Base-by-base conservation (phyloP, 192 early-diverging fungal species). In the Backusella parvicylindrica region DNA sequence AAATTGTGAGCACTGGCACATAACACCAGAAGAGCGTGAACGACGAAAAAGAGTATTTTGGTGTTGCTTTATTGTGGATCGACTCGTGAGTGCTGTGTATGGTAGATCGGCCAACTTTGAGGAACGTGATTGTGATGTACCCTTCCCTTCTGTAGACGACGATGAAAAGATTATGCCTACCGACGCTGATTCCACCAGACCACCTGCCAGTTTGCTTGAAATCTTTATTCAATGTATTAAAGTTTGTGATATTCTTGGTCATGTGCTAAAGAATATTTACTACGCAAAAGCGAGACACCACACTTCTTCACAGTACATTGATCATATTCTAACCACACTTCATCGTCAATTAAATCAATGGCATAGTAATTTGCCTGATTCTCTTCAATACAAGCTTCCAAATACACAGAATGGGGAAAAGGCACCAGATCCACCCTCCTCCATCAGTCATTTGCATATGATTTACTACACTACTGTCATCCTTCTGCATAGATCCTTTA, bases 1-100 rank as follows among this genome's bases (percentile, higher is more conserved):
- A 28, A 89, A 92, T 73, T 85, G 82, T n/a, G 77, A 85, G 7
- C 84, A 86, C 32, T 88, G 87, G 87, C 83, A 84, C 76, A 37
- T 87, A n/a, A 73, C 83, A 36, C 79, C 77, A 12, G 72, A 83
- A 21, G 91, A 94, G 60, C 75, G 79, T 4, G 90, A 93, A 76
- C 75, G 87, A 49, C 74, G 93, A 36, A 89, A 88, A 60, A 86
- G 92, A 40, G 87, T 91, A 0, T 94, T 91, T 88, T 94, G 93
- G 93, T 81, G 87, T 30, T 91, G 89, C 75, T 92, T 90, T 63
- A 79, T 93, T 11, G 80, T 89, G 65, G 93, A 94, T 78, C 84
- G 91, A 41, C 85, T 89, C 78, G 82, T 84, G 15, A 90, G 89
- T 68, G 89, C 90, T 13, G 84, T 82, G 33, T 86, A 91, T 37